A percentile compares a stretch with the other conserved stretches of the same genome.
Evolutionary conservation across 2,329 filamentous ascomycete genomes (phyloP).

Genomic region (Achaetomium macrosporum): DNA sequence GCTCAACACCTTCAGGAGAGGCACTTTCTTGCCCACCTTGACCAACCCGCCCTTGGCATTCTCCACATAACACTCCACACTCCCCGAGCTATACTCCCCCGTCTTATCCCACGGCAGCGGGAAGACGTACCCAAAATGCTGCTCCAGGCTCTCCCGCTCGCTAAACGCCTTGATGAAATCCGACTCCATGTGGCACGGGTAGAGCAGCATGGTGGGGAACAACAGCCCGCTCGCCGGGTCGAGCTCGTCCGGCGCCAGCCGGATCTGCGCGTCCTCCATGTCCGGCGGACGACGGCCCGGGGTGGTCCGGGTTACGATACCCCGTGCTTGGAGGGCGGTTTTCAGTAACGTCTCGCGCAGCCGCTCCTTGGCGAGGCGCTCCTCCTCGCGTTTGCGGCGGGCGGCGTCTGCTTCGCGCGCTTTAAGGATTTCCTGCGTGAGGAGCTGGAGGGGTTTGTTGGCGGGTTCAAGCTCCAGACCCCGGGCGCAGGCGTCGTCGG

Average conservation of each 20-base stretch:
- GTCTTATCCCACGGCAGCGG: slow-evolving; percentile 79
- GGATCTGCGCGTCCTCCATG: slow-evolving; percentile 74
- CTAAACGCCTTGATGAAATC: slow-evolving; percentile 87
- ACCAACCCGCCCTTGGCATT: slow-evolving; percentile 72
- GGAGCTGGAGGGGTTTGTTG: slow-evolving; percentile 60
- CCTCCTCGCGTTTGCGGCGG: slow-evolving; percentile 47
- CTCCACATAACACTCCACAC: slow-evolving; percentile 86
- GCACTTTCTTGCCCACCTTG: slow-evolving; percentile 82
- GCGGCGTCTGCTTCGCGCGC: slow-evolving; percentile 51
- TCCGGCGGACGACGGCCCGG: slow-evolving; percentile 60
- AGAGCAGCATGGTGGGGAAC: slow-evolving; percentile 78
- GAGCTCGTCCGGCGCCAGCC: slow-evolving; percentile 64
- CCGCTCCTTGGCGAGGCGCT: slow-evolving; percentile 49
- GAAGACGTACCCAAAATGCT: slow-evolving; percentile 81
- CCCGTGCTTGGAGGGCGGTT: slow-evolving; percentile 61
- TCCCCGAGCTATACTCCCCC: slow-evolving; percentile 56
- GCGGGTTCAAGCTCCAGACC: slow-evolving; percentile 66
- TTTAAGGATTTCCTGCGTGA: slow-evolving; percentile 58
- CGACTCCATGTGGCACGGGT: slow-evolving; percentile 73
- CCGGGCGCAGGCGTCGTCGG: slow-evolving; percentile 68
- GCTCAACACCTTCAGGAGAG: slow-evolving; percentile 66
- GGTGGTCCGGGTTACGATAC: slow-evolving; percentile 62
- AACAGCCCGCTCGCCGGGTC: slow-evolving; percentile 65
- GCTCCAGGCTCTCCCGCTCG: slow-evolving; percentile 67
- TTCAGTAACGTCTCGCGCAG: slow-evolving; percentile 56